phyloP scores from a whole-genome alignment of 805 yeast species.

The Middelhovenomyces tepae region DNA sequence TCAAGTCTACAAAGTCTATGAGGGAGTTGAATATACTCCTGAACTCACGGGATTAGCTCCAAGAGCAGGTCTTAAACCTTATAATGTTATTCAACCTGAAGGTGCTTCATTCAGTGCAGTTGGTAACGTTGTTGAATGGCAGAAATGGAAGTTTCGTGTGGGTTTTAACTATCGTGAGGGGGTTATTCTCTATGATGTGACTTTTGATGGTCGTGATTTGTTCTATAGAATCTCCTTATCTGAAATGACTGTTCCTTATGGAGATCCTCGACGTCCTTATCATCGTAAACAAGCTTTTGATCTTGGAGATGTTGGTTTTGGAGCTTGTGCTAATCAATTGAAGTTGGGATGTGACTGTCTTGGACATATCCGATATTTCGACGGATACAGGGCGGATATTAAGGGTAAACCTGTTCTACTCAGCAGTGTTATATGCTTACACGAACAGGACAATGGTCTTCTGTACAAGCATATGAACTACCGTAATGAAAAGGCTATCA shows the following conservation, averaged over 20 bases:
- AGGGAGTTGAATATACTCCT: constrained; percentile 64
- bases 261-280: constrained; percentile 73
- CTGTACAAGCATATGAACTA: constrained; percentile 71
- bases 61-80: constrained; percentile 61
- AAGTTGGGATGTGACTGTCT: constrained; percentile 74
- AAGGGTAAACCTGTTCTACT: constrained; percentile 55
- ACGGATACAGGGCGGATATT: constrained; percentile 46
- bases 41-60: constrained; percentile 48
- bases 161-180: constrained; percentile 71
- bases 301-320: constrained; percentile 77
- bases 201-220: constrained; percentile 68
- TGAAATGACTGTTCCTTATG: constrained; percentile 84
- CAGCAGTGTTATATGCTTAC: constrained; percentile 71
- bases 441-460: constrained; percentile 77
- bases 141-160: constrained; percentile 74
- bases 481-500: constrained; percentile 67
- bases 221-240: constrained; percentile 65
- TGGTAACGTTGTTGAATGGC: constrained; percentile 62
- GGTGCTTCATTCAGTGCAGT: constrained; percentile 63
- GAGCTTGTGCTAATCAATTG: constrained; percentile 60
- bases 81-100: constrained; percentile 74
- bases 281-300: constrained; percentile 85
- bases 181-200: constrained; percentile 59
- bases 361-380: constrained; percentile 68
- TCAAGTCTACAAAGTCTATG: constrained; percentile 49